Percentiles rank a stretch among this genome's conserved stretches.
Conservation (phyloP, 169 alveolate genomes). For the Plasmodium fragile region DNA sequence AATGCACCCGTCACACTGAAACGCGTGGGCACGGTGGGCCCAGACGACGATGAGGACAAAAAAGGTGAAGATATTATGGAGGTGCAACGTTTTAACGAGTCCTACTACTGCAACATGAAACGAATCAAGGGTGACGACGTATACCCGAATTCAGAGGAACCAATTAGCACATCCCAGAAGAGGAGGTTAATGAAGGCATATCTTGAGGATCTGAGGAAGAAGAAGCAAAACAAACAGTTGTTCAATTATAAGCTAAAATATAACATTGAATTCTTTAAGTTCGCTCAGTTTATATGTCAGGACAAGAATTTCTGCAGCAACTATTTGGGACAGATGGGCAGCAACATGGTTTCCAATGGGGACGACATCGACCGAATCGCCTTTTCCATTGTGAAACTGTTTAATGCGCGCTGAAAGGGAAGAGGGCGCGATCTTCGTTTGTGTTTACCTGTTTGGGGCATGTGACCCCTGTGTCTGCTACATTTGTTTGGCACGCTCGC, state of each 20-base stretch:
- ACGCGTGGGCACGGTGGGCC: not conserved
- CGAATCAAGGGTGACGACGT: conserved; percentile 11
- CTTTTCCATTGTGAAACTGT: conserved; percentile 46
- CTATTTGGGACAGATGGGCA: conserved; percentile 7
- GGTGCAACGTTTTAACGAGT: conserved; percentile 13
- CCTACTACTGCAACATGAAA: conserved; percentile 36
- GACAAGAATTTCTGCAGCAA: conserved; percentile 34
- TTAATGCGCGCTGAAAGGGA: not conserved
- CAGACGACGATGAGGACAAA: not conserved
- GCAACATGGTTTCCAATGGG: not conserved
- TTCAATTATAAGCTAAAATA: not conserved
- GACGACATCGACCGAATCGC: conserved; percentile 20
- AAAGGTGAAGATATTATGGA: not conserved
- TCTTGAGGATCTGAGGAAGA: conserved; percentile 13
- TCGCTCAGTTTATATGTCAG: conserved; percentile 39
- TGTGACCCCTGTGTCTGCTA: not conserved
- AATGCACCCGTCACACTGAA: not conserved
- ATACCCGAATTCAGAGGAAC: conserved; percentile 66
- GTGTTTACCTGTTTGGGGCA: not conserved
- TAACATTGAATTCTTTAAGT: conserved; percentile 51
- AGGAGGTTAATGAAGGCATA: conserved; percentile 28
- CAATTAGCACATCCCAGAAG: conserved; percentile 28
- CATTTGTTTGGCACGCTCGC: not conserved
- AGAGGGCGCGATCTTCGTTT: not conserved
- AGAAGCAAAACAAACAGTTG: not conserved